Evolutionary conservation across 441 rosid genomes (phyloP), one percentile per base, ranked within the genome.

Genomic region (Pelargonium citronellum): DNA sequence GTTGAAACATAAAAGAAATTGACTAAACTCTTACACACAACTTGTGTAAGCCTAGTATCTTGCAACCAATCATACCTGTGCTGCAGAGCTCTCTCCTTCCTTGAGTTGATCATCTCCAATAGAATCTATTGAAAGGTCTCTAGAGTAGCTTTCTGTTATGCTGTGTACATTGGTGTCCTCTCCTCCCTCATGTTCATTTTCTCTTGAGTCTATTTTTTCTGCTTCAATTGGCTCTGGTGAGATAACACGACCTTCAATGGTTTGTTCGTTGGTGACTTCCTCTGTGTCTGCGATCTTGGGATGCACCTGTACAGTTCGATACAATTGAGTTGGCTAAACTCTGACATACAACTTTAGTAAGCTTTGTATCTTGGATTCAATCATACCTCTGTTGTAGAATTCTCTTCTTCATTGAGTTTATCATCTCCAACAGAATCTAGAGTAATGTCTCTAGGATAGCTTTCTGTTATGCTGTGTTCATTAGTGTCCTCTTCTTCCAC

Each of bases 31-130:
- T 34, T 34, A 34, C 39, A 34, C 39, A 34, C 3, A 34, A 34
- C 39, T 34, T 34, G 5, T 34, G 39, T 34, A 34, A 34, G 39
- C 39, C 39, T 34, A 34, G 39, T 34, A 34, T 34, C 39, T 34
- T 34, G 39, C 39, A 34, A 3, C 62, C 57, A 7, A 16, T 9
- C 72, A 67, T 41, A 82, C 85, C 83, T 80, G 75, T 73, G 16
- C 39, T 34, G 65, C 10, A 1, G 71, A 57, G 10, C 67, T 67
- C 41, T 69, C 68, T n/a, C 70, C 34, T 11, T 60, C 61, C 55
- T 44, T 61, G 17, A 60, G 5, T 1, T 15, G 30, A 24, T 55
- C 58, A 69, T 30, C 69, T 70, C 46, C 69, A 22, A 68, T 62
- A 58, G 51, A 44, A 66, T 78, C 77, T 7, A 20, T 74, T 65